Conservation (phyloP, 2,329 filamentous ascomycete species). For the Exophiala calicioides region DNA sequence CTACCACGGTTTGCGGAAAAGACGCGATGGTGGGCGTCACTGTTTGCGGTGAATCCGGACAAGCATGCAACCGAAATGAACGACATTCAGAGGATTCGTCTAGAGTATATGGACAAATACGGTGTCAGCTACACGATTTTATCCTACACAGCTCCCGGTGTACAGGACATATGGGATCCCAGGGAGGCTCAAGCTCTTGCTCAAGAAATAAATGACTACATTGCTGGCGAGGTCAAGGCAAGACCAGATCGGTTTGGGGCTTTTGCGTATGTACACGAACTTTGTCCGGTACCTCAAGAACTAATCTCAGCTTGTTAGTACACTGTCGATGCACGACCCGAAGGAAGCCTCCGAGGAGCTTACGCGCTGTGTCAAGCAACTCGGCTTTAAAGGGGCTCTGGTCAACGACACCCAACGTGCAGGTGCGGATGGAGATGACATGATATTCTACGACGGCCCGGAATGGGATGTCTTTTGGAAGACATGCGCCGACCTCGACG, state of each 20-base stretch:
- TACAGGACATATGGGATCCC: slow-evolving; percentile 33
- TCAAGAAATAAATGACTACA: slow-evolving; percentile 34
- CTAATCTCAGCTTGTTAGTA: neutral
- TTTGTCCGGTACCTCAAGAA: neutral
- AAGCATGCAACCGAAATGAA: slow-evolving; percentile 60
- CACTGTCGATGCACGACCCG: slow-evolving; percentile 47
- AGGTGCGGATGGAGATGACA: slow-evolving; percentile 59
- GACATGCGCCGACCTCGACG: slow-evolving; percentile 30
- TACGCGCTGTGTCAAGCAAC: slow-evolving; percentile 53
- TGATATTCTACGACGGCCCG: slow-evolving; percentile 65
- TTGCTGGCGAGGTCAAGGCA: slow-evolving; percentile 29
- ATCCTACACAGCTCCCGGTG: slow-evolving; percentile 35
- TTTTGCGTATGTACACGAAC: slow-evolving; percentile 35
- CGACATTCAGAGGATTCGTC: slow-evolving; percentile 24
- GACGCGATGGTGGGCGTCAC: slow-evolving; percentile 61
- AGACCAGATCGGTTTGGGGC: slow-evolving; percentile 43
- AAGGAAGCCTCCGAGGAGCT: slow-evolving; percentile 43
- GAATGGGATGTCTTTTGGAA: slow-evolving; percentile 54
- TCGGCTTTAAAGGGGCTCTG: slow-evolving; percentile 64
- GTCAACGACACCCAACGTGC: slow-evolving; percentile 64
- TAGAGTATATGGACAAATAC: slow-evolving; percentile 31
- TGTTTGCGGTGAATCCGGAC: slow-evolving; percentile 61
- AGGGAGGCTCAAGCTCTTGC: slow-evolving; percentile 33
- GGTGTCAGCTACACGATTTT: slow-evolving; percentile 34
- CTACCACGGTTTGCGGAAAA: slow-evolving; percentile 57